A percentile compares a stretch with the other conserved stretches of the same genome.
Conservation (phyloP, 345 rosid genomes). For the Kandelia obovata region DNA sequence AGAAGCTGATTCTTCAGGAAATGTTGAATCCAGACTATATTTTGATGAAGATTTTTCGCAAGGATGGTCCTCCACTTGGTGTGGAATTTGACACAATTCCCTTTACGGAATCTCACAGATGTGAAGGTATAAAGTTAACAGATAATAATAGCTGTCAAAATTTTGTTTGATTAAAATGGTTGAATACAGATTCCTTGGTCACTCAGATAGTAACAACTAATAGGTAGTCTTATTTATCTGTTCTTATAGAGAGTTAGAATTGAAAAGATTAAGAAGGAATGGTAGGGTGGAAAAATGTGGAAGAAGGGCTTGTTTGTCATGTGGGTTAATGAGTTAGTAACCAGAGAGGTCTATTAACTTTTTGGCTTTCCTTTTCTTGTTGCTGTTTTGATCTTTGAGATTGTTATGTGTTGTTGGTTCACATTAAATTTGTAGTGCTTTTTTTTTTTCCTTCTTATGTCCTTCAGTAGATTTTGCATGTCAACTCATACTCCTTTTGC, state of each 20-base stretch:
- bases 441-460: conserved; percentile 1
- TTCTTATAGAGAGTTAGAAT: conserved; percentile 3
- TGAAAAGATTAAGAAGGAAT: background rate
- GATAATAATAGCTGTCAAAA: background rate
- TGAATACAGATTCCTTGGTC: too few relatives aligned
- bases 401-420: conserved; percentile 1
- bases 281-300: background rate
- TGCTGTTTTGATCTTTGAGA: background rate
- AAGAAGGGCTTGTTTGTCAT: background rate
- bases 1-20: conserved; percentile 39
- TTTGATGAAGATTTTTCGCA: conserved; percentile 66
- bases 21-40: conserved; percentile 57
- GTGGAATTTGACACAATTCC: conserved; percentile 63
- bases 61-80: conserved; percentile 95
- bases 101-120: conserved; percentile 23
- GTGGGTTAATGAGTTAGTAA: background rate
- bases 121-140: conserved; percentile 25
- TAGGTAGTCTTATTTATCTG: background rate
- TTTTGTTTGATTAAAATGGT: conserved; percentile 1
- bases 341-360: background rate
- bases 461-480: too few relatives aligned
- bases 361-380: background rate
- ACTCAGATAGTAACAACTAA: background rate
- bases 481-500: conserved; percentile 13
- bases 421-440: background rate